phyloP scores from a whole-genome alignment of 768 basidiomycete species.

The Rhizopogon roseolus region DNA sequence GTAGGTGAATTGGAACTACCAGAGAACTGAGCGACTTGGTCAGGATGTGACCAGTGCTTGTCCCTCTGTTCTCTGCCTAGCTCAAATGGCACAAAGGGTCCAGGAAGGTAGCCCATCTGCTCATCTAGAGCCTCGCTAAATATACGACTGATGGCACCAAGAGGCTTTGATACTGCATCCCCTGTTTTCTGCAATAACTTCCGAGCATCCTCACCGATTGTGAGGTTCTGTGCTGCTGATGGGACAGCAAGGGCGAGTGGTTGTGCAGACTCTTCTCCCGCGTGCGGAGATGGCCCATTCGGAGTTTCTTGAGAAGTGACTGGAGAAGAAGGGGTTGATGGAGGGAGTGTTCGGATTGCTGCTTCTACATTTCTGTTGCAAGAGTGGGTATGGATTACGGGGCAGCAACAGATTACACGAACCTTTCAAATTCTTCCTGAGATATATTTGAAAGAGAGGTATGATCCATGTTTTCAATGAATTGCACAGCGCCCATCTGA shows the following conservation, averaged over 20 bases:
- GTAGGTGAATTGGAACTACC: slow-evolving; percentile 35
- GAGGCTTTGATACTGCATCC: slow-evolving; percentile 84
- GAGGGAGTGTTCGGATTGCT: slow-evolving; percentile 47
- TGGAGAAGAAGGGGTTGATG: slow-evolving; percentile 23
- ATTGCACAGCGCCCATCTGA: slow-evolving; percentile 94
- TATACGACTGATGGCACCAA: slow-evolving; percentile 85
- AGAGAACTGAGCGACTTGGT: slow-evolving; percentile 26
- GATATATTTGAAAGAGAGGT: slow-evolving; percentile 91
- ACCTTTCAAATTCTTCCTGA: slow-evolving; percentile 89
- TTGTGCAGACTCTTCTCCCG: slow-evolving; percentile 87
- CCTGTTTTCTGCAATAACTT: slow-evolving; percentile 86
- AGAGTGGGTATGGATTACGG: slow-evolving; percentile 5
- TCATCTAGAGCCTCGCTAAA: slow-evolving; percentile 81
- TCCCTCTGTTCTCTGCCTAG: slow-evolving; percentile 44
- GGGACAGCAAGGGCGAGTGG: slow-evolving; percentile 62
- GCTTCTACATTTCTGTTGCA: slow-evolving; percentile 49
- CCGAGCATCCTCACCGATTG: slow-evolving; percentile 63
- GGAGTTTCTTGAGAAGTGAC: slow-evolving; percentile 31
- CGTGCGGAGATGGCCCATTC: slow-evolving; percentile 43
- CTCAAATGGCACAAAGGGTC: slow-evolving; percentile 67
- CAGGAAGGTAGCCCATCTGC: slow-evolving; percentile 59
- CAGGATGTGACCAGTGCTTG: slow-evolving; percentile 37
- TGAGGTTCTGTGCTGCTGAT: slow-evolving; percentile 28
- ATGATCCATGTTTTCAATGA: slow-evolving; percentile 98
- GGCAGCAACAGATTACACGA: slow-evolving; percentile 9